phyloP scores from a whole-genome alignment of 441 rosid species.

The Euphorbia corollata region DNA sequence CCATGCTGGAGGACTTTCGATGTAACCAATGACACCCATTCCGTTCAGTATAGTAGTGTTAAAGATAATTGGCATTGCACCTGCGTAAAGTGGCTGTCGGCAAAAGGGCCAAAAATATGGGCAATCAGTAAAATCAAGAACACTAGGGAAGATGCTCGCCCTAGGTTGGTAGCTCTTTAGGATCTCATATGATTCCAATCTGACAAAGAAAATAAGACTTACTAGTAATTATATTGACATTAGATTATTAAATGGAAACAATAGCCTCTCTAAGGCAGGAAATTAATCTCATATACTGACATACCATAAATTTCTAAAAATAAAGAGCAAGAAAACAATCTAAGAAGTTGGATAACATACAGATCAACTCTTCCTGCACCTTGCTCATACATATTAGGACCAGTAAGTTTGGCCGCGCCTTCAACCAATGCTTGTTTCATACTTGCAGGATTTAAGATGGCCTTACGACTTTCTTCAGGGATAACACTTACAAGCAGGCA shows the following conservation, averaged over 20 bases:
- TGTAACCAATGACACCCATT: constrained; percentile 88
- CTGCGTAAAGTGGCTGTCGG: constrained; percentile 90
- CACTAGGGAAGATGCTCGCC: constrained; percentile 86
- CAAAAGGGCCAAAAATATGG: constrained; percentile 99
- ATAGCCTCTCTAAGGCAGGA: background rate
- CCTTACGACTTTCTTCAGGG: constrained; percentile 64
- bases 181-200: constrained; percentile 95
- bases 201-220: constrained; percentile 42
- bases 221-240: constrained; percentile 18
- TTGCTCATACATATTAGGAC: constrained; percentile 95
- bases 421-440: constrained; percentile 98
- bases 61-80: constrained; percentile 92
- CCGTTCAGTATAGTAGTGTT: constrained; percentile 89
- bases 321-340: constrained; percentile 7
- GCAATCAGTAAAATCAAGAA: constrained; percentile 82
- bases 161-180: constrained; percentile 81
- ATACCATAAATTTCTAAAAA: background rate
- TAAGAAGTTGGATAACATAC: constrained; percentile 42
- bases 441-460: constrained; percentile 85
- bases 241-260: background rate
- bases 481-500: constrained; percentile 88
- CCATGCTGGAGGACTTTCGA: constrained; percentile 82
- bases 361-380: constrained; percentile 96
- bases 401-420: constrained; percentile 96
- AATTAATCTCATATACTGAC: too few relatives aligned